Evolutionary conservation across 2,329 filamentous ascomycete species (phyloP), one percentile per base, ranked within the genome.

Genomic region (Hortaea werneckii): DNA sequence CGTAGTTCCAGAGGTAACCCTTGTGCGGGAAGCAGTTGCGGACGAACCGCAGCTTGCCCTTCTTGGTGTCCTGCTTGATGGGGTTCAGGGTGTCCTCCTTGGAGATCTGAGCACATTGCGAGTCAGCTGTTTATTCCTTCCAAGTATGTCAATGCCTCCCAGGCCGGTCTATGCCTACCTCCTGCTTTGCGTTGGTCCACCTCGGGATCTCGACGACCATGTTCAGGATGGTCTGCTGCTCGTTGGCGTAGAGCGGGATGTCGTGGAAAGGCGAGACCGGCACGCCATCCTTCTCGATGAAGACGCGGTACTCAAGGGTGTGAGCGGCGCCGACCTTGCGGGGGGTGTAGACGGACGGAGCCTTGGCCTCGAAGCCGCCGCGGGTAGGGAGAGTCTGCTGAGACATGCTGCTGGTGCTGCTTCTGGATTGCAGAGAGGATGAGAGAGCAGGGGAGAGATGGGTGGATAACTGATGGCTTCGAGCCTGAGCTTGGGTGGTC

Each of bases 21-120:
- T 98, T 96, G 85, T 98, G 92, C 62, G 92, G 92, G 81, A 98
- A 98, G 83, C 92, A 98, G 84, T 98, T 98, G 75, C 92, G 88
- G 68, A 98, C 92, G 69, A 84, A 98, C 66, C 92, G 87, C 64
- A 96, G 88, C 81, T 95, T 96, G 80, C 90, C 92, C 80, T 98
- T 96, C 85, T 98, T 96, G 71, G 82, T 80, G 70, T 98, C 92
- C 78, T 98, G 92, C 83, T 95, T 95, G 78, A 95, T 95, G 67
- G 90, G 90, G 79, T 95, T 96, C 68, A 96, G 83, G 65, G 85
- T 79, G 73, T 98, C 92, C 67, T 96, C 89, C 79, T 96, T 96
- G 77, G 85, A 94, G 77, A 96, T 95, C 89, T 95, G 65, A 56
- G 32, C 37, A 34, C 12, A n/a, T 11, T 9, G 7, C 8, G 43